Base-by-base conservation (phyloP, 2,329 filamentous ascomycete genomes). In the Colletotrichum sp. region DNA sequence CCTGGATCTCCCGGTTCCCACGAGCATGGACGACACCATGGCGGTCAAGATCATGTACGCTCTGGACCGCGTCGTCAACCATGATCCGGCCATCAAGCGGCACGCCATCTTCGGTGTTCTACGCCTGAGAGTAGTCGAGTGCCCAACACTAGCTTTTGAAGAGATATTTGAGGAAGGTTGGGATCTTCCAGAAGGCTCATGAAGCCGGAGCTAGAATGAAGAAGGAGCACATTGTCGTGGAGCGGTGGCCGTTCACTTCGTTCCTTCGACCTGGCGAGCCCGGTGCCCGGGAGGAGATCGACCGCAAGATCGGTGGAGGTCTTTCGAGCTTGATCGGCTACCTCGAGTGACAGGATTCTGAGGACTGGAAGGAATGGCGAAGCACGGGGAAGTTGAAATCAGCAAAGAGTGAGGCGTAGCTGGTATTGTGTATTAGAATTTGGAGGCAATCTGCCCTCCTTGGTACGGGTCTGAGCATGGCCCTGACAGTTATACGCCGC, bases 341-440 rank as follows among this genome's bases (percentile, higher is more conserved):
- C 16, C 18, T 43, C 38, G 38, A 43, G 18, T 43, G 38, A 3
- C 18, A n/a, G 18, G 18, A 43, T 0, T 43, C 9, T 43, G 38
- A n/a, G 38, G 18, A n/a, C 7, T 10, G 38, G 9, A n/a, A n/a
- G 9, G 9, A 43, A 6, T 6, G 0, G 5, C 38, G 16, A 4
- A 5, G 1, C 1, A 6, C 5, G 18, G 18, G 18, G 38, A n/a
- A 43, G 9, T 43, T 43, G 18, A 3, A 4, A 12, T 12, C 18
- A 10, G 0, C 38, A n/a, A 43, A 5, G 3, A n/a, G 1, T 43
- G 38, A 12, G 9, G 38, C 38, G 0, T 43, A 0, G 38, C 38
- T 43, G 0, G 18, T n/a, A n/a, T 43, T 43, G 9, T n/a, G 9
- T 12, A 43, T 6, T 43, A 5, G 0, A 43, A 43, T 43, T 10